Base-by-base conservation (phyloP, 176 grass and related monocot genomes). In the Luzula sylvatica region DNA sequence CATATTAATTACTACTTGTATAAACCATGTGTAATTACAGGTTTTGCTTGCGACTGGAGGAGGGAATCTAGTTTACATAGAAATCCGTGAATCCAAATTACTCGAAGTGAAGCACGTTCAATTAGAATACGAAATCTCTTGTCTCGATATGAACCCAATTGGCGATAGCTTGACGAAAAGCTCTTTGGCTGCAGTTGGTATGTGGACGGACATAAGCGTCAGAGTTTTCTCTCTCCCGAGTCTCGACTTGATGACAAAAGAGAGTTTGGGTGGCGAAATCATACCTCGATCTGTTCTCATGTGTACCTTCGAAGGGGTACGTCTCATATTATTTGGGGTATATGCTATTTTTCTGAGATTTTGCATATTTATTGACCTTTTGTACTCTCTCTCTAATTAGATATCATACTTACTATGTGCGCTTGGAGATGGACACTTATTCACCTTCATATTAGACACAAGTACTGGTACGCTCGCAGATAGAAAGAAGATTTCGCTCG, bases 161-260 rank as follows among this genome's bases (percentile, higher is more conserved):
- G 76, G 80, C 43, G 73, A 73, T 7, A 84, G 81, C 65, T 26
- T 70, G 42, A 55, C 80, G 16, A 75, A 70, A 69, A 95, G 83
- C 51, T 78, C 92, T 57, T 40, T 98, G 49, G 92, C 92, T 65
- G 92, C 78, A 20, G 82, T 98, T 24, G 92, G 92, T 47, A 83
- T 98, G 92, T 98, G 92, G 92, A 98, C 92, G 22, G 92, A 98
- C 70, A 90, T 98, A 75, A 98, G 85, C 48, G 85, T 98, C 23
- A 98, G 85, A 70, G 71, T 90, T 74, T 82, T 90, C 78, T 90
- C 85, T 56, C 92, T 98, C 50, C 92, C 92, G 63, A 72, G 64
- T 27, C 81, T 96, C 46, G 85, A 89, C 63, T 68, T 82, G 56
- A 56, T 82, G 26, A 81, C 53, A 71, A 86, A 89, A 68, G 84